Evolutionary conservation across 2,329 filamentous ascomycete species (phyloP), one percentile per base, ranked within the genome.

Genomic region (Pseudogymnoascus sp.): DNA sequence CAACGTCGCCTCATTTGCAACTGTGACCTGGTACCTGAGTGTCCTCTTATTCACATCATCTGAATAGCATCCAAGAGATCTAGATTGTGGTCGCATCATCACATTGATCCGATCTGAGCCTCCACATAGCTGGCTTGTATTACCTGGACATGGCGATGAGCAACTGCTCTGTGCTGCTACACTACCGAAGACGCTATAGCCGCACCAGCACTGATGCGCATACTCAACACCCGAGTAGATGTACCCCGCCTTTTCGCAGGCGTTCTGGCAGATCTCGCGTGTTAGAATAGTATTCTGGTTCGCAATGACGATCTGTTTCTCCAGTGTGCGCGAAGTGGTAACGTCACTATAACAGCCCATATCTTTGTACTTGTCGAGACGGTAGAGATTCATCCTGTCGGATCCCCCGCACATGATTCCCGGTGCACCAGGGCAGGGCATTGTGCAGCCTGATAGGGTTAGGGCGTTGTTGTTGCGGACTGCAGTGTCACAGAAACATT

Each of bases 341-440:
- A 37, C 19, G n/a, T 59, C 56, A 12, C 6, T 38, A 28, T 59
- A 59, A 10, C 56, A 59, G 28, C 56, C 56, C 11, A 59, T 12
- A 14, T 59, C 56, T n/a, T 37, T 35, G 8, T 46, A 62, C 12
- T 16, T 35, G 11, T 53, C 43, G 12, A 53, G 61, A 6, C 41
- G 50, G 41, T 66, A 67, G 8, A 65, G n/a, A 16, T 62, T 63
- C 6, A 67, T 56, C 14, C 65, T 61, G 26, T 56, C 40, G 31
- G 46, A 53, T 16, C 63, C 65, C 4, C 65, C 65, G 35, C 65
- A 67, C 28, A 50, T 62, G 40, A 65, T 56, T n/a, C 24, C 6
- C 16, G 28, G n/a, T 28, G 64, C 60, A 2, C 64, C 64, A n/a
- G 50, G 24, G 50, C 65, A 66, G 24, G 16, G 8, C 64, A 64